Conservation (phyloP, 2,329 filamentous ascomycete species). For the Ophiostoma quercus region DNA sequence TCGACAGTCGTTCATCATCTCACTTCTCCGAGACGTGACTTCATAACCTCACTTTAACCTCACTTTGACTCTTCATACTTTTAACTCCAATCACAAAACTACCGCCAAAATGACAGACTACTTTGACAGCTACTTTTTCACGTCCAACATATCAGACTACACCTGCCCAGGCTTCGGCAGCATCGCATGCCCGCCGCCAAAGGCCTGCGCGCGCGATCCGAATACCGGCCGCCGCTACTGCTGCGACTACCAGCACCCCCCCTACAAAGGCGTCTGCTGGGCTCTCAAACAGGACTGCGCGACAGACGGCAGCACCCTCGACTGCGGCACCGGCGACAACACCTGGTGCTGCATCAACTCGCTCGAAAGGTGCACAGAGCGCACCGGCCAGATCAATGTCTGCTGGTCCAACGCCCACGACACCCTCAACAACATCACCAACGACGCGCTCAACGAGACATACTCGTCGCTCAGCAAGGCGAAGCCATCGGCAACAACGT, state of each 20-base stretch:
- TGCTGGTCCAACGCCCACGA: conserved; percentile 27
- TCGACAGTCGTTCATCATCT: neutral
- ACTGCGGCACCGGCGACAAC: conserved; percentile 24
- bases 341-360: conserved; percentile 27
- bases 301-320: conserved; percentile 25
- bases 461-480: conserved; percentile 26
- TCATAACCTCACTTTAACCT: neutral
- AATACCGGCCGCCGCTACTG: conserved; percentile 26
- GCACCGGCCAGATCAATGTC: conserved; percentile 26
- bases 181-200: conserved; percentile 24
- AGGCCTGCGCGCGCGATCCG: conserved; percentile 27
- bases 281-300: conserved; percentile 21
- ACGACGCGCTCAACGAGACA: conserved; percentile 22
- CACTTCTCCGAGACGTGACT: neutral
- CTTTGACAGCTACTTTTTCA: conserved; percentile 27
- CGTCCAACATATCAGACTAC: conserved; percentile 24
- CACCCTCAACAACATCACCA: conserved; percentile 26
- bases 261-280: conserved; percentile 25
- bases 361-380: conserved; percentile 24
- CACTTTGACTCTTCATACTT: neutral
- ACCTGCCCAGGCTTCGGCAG: conserved; percentile 24
- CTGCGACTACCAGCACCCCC: conserved; percentile 20
- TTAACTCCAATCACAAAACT: neutral
- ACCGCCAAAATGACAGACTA: conserved; percentile 21
- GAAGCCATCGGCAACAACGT: conserved; percentile 23